A percentile compares a stretch with the other conserved stretches of the same genome.
Evolutionary conservation across 108 stramenopile species (phyloP).

Genomic region (Cyclotella cryptica): DNA sequence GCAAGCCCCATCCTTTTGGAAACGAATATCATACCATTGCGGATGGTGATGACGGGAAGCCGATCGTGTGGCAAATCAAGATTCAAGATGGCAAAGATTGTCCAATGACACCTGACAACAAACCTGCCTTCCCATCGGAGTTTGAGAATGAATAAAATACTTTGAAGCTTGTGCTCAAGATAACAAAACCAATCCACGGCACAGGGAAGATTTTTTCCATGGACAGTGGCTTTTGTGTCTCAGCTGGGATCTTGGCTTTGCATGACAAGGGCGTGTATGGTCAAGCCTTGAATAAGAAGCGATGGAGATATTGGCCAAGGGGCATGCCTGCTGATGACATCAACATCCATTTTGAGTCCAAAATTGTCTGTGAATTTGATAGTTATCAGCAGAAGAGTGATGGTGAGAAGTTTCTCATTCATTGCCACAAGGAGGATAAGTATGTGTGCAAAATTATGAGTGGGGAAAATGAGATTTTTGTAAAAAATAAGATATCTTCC

Average conservation of each 20-base stretch:
- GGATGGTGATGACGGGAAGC: constrained; percentile 14
- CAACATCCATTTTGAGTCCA: neutral
- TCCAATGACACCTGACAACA: constrained; percentile 1
- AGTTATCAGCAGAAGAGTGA: neutral
- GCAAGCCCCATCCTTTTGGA: constrained; percentile 26
- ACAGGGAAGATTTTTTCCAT: constrained; percentile 17
- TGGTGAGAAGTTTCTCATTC: neutral
- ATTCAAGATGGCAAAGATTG: constrained; percentile 27
- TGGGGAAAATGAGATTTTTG: no score
- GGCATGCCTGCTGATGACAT: constrained; percentile 17
- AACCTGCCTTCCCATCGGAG: neutral
- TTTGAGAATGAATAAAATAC: constrained; percentile 11
- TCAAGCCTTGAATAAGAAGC: constrained; percentile 7
- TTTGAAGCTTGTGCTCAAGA: neutral
- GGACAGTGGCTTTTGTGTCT: constrained; percentile 33
- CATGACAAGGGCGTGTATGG: constrained; percentile 12
- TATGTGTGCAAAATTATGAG: neutral
- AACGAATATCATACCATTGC: constrained; percentile 36
- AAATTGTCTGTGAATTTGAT: neutral
- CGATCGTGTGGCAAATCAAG: constrained; percentile 20
- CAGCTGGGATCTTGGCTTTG: constrained; percentile 3
- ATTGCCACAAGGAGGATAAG: constrained; percentile 7
- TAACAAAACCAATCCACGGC: constrained; percentile 29
- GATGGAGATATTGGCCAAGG: constrained; percentile 15
- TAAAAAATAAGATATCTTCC: no score